phyloP scores from a whole-genome alignment of 2,329 filamentous ascomycete species.

The Tolypocladium nubicola region DNA sequence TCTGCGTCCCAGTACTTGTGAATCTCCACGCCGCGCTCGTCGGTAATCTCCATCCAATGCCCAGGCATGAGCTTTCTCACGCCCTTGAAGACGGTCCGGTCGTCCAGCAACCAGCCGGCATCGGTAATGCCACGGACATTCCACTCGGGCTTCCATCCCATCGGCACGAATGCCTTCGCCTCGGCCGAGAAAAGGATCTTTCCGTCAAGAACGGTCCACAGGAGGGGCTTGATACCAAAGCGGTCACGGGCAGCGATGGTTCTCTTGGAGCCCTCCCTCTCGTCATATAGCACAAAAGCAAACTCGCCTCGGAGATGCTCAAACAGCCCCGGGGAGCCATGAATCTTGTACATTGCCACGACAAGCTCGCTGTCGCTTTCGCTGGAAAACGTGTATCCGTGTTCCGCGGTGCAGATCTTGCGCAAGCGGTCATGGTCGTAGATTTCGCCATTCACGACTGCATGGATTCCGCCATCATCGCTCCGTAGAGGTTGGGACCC shows the following conservation, averaged over 20 bases:
- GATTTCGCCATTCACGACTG: conserved; percentile 50
- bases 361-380: conserved; percentile 41
- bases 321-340: conserved; percentile 27
- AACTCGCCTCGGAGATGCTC: conserved; percentile 43
- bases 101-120: conserved; percentile 30
- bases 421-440: conserved; percentile 40
- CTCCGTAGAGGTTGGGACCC: conserved; percentile 36
- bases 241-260: conserved; percentile 41
- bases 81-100: conserved; percentile 37
- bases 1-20: conserved; percentile 41
- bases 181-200: conserved; percentile 39
- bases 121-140: conserved; percentile 34
- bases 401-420: conserved; percentile 18
- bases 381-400: conserved; percentile 32
- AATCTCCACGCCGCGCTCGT: conserved; percentile 22
- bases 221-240: conserved; percentile 47
- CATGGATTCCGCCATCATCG: conserved; percentile 30
- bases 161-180: conserved; percentile 39
- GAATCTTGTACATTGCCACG: conserved; percentile 37
- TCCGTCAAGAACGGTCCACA: conserved; percentile 31
- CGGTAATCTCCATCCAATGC: conserved; percentile 28
- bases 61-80: conserved; percentile 34
- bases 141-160: conserved; percentile 43
- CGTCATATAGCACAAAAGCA: conserved; percentile 40
- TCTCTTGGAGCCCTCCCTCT: conserved; percentile 16